These are phyloP conservation scores for Globisporangium echinulatum DNA, from an alignment of 352 stramenopile species.

Conservation along the genomic window DNA sequence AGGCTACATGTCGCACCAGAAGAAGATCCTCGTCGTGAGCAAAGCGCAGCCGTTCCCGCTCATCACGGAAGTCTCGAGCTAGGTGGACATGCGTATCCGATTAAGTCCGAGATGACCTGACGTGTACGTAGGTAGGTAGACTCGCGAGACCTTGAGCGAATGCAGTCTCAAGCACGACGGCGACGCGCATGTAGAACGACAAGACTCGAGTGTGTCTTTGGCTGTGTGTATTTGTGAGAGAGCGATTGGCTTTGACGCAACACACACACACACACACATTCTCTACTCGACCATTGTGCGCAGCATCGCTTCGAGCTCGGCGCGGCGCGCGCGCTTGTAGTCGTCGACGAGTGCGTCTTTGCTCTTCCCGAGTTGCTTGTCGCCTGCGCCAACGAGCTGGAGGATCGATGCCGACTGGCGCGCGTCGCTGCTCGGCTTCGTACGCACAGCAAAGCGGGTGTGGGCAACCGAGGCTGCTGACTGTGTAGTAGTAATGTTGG, in stretches of 20 bases:
- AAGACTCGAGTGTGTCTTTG: no score
- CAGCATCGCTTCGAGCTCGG: conserved; percentile 61
- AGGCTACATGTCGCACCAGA: conserved; percentile 96
- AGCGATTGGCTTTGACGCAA: no score
- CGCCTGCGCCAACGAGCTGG: conserved; percentile 35
- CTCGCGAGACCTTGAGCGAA: no score
- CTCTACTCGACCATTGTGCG: conserved; percentile 48
- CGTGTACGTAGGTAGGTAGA: no score
- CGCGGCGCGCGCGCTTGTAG: conserved; percentile 56
- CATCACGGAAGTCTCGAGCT: conserved; percentile 73
- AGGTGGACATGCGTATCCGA: conserved; percentile 6
- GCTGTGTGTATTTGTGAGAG: no score
- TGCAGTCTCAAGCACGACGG: no score
- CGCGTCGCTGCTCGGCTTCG: conserved; percentile 1
- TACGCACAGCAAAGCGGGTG: no score
- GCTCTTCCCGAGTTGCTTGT: conserved; percentile 29
- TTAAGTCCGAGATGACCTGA: no score
- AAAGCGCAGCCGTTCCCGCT: conserved; percentile 92
- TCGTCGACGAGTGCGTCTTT: conserved; percentile 52
- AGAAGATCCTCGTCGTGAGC: conserved; percentile 94
- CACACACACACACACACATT: no score
- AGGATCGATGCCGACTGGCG: conserved; percentile 43
- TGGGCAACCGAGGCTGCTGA: background rate
- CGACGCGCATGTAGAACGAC: background rate
- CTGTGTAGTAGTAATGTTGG: background rate